Evolutionary conservation across 2,329 filamentous ascomycete species (phyloP).

Genomic region (Fusarium mexicanum): DNA sequence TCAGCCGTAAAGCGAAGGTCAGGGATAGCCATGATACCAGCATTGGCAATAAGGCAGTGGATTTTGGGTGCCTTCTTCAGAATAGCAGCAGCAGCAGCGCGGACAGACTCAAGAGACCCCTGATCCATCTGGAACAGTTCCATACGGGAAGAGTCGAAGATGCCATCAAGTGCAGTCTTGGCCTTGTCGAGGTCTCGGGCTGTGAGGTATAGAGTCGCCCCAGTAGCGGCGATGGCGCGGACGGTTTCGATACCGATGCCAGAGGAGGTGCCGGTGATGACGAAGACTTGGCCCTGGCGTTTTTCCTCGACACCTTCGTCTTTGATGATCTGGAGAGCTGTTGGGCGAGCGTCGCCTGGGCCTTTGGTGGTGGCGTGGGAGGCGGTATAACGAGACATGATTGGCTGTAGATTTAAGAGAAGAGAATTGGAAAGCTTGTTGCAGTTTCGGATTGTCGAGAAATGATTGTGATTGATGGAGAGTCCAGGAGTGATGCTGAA

Average conservation of each 20-base stretch:
- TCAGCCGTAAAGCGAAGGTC: constrained; percentile 17
- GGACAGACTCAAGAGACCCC: constrained; percentile 33
- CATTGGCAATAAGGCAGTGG: constrained; percentile 34
- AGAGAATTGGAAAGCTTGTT: fast-evolving
- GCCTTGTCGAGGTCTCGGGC: constrained; percentile 34
- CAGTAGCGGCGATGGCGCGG: constrained; percentile 53
- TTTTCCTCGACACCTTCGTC: constrained; percentile 48
- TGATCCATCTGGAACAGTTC: constrained; percentile 37
- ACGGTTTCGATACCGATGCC: constrained; percentile 57
- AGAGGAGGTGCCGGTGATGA: constrained; percentile 55
- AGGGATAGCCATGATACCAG: constrained; percentile 39
- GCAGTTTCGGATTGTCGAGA: fast-evolving
- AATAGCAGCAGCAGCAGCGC: constrained; percentile 33
- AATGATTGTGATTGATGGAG: fast-evolving
- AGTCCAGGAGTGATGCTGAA: too few relatives aligned
- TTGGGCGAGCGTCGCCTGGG: constrained; percentile 50
- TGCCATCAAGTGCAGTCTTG: neutral
- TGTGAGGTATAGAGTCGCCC: constrained; percentile 32
- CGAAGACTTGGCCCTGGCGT: constrained; percentile 46
- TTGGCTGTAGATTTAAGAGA: fast-evolving
- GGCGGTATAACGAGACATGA: constrained; percentile 14
- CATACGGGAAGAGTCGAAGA: constrained; percentile 13
- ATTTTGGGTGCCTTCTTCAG: constrained; percentile 16
- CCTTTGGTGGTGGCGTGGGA: neutral
- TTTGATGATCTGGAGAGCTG: constrained; percentile 50